Evolutionary conservation across 1,284 basidiomycete species (phyloP), one percentile per base, ranked within the genome.

Genomic region (Psilocybe mexicana): DNA sequence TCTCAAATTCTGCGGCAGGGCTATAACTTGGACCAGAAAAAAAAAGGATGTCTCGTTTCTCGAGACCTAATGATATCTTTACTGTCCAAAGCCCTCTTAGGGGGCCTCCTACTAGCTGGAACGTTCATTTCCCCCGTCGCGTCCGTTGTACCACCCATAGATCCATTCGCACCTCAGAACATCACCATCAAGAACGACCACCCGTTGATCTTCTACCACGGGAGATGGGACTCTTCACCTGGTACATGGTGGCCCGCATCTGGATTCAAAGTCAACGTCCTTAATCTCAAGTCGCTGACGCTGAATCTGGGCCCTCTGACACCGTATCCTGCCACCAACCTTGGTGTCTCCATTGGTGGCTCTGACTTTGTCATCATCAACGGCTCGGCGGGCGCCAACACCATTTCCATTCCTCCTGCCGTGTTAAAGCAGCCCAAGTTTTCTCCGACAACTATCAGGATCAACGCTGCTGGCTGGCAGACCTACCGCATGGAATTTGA

Each of bases 381-480:
- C 60, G 74, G 80, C 7, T 77, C 81, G 2, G 70, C 69, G 30
- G 83, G 82, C 1, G 47, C 69, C 2, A 84, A 84, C 63, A 44
- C 43, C 2, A 79, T 84, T 36, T 76, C 79, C 4, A 59, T 84
- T 24, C 57, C 43, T 24, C 6, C 54, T 6, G 23, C 46, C 5
- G 43, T 38, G 2, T 6, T 43, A 36, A 6, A 23, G 36, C 26
- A 6, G 25, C 11, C 53, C 18, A 54, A 55, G 43, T 53, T 42
- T 3, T 48, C 55, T n/a, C 56, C 56, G 12, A 73, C 69, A 10
- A 74, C 81, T 6, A 73, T 85, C 0, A 69, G 82, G 18, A 69
- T 85, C 46, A 82, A 83, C 58, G 79, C 77, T 2, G 75, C 82
- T 61, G 82, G 82, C 7, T 85, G 82, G 79, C 79, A 83, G 66